These are phyloP conservation scores for Aaosphaeria pasadenensis DNA, from an alignment of 2,329 filamentous ascomycete species.

Conservation along the genomic window DNA sequence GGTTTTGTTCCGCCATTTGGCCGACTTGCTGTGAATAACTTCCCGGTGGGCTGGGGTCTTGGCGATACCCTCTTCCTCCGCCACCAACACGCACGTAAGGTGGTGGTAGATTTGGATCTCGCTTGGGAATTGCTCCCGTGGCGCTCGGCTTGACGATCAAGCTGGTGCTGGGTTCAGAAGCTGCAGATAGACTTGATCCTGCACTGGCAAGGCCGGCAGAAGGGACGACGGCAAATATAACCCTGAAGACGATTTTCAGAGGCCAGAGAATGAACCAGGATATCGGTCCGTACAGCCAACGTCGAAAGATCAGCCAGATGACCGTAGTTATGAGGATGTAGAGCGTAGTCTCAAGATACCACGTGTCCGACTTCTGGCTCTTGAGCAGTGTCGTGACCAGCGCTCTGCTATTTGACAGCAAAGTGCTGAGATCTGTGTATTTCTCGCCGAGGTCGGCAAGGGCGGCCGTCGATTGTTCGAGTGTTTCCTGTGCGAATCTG, in stretches of 20 bases:
- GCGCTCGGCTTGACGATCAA: constrained; percentile 48
- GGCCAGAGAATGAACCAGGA: constrained; percentile 90
- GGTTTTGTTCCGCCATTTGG: constrained; percentile 41
- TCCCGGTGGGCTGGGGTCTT: constrained; percentile 35
- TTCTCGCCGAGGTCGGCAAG: constrained; percentile 77
- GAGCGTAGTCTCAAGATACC: constrained; percentile 91
- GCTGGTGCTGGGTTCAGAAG: constrained; percentile 22
- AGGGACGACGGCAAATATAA: constrained; percentile 55
- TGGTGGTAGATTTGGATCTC: constrained; percentile 21
- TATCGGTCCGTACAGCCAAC: constrained; percentile 81
- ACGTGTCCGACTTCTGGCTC: constrained; percentile 94
- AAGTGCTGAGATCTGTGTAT: constrained; percentile 74
- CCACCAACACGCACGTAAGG: constrained; percentile 48
- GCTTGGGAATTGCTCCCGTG: constrained; percentile 31
- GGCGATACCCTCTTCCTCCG: constrained; percentile 46
- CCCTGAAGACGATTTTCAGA: constrained; percentile 63
- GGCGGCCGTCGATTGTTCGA: constrained; percentile 79
- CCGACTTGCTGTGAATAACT: constrained; percentile 41
- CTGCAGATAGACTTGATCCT: constrained; percentile 12
- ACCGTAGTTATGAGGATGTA: constrained; percentile 77
- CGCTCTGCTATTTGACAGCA: constrained; percentile 71
- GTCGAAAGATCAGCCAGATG: constrained; percentile 79
- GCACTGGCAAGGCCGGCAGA: constrained; percentile 43
- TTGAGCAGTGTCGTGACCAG: constrained; percentile 76
- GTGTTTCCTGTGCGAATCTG: constrained; percentile 84